phyloP scores from a whole-genome alignment of 192 early-diverging fungal species.

The Mortierella claussenii region DNA sequence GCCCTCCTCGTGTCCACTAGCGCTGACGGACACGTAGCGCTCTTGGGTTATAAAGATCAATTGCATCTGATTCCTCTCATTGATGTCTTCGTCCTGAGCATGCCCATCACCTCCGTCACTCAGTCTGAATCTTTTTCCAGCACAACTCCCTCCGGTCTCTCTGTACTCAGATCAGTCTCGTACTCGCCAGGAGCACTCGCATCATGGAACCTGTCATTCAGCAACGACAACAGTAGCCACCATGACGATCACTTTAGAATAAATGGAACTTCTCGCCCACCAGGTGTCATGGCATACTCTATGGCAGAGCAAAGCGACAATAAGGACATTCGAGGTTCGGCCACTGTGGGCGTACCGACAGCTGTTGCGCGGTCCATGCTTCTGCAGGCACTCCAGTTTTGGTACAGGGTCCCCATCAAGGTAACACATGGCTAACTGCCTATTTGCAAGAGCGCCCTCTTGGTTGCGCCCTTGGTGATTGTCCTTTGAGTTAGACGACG shows the following conservation, averaged over 20 bases:
- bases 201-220: not conserved
- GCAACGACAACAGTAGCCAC: not conserved
- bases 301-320: constrained; percentile 40
- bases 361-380: constrained; percentile 66
- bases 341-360: constrained; percentile 63
- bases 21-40: no score
- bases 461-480: no score
- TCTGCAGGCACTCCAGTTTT: constrained; percentile 62
- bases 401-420: constrained; percentile 69
- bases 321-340: constrained; percentile 62
- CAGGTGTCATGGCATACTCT: constrained; percentile 13
- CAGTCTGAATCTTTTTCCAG: not conserved
- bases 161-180: not conserved
- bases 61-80: no score
- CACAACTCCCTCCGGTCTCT: constrained; percentile 24
- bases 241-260: not conserved
- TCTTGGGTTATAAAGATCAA: no score
- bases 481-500: no score
- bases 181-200: not conserved
- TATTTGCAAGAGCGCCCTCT: no score
- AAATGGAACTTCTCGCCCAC: not conserved
- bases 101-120: not conserved
- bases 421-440: constrained; percentile 30
- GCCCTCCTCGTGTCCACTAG: no score
- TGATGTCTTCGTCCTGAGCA: constrained; percentile 18